These are phyloP conservation scores for Blepharisma undulans DNA, from an alignment of 169 alveolate species.

Conservation along the genomic window DNA sequence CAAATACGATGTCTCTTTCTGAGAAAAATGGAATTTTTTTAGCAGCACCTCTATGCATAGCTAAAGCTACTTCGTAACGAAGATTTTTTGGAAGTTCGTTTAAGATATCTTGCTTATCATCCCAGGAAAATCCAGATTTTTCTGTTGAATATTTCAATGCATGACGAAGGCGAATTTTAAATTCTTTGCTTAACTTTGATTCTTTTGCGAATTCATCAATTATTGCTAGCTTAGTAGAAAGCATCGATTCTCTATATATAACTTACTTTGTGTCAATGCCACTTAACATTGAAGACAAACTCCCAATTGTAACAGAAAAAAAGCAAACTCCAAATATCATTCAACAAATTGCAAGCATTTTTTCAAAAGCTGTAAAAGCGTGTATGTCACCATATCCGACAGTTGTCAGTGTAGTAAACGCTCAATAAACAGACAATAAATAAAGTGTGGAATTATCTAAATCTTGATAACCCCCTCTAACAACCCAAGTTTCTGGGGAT, in stretches of 20 bases:
- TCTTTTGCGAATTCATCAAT: slow-evolving; percentile 69
- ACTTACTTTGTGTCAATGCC: slow-evolving; percentile 47
- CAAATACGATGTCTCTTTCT: slow-evolving; percentile 63
- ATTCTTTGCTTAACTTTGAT: slow-evolving; percentile 52
- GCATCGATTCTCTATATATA: slow-evolving; percentile 12
- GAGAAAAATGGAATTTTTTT: slow-evolving; percentile 66
- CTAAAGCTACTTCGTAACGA: slow-evolving; percentile 61
- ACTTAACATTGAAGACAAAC: slow-evolving; percentile 64
- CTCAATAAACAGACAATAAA: slow-evolving; percentile 70
- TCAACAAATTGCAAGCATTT: slow-evolving; percentile 60
- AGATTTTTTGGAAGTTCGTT: slow-evolving; percentile 71
- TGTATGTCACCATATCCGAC: slow-evolving; percentile 84
- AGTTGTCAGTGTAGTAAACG: slow-evolving; percentile 75
- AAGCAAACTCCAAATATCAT: slow-evolving; percentile 82
- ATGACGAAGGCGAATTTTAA: slow-evolving; percentile 48
- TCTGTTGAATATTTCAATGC: slow-evolving; percentile 57
- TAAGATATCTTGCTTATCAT: slow-evolving; percentile 64
- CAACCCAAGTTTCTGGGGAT: slow-evolving; percentile 66
- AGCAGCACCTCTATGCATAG: slow-evolving; percentile 65
- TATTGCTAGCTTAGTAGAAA: slow-evolving; percentile 50
- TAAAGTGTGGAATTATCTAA: slow-evolving; percentile 43
- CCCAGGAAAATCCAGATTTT: slow-evolving; percentile 24
- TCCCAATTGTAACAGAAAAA: slow-evolving; percentile 80
- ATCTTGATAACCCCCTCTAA: slow-evolving; percentile 42
- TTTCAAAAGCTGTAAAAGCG: slow-evolving; percentile 64